Evolutionary conservation across 139 green algal species (phyloP).

Genomic region (Picochlorum costavermella): DNA sequence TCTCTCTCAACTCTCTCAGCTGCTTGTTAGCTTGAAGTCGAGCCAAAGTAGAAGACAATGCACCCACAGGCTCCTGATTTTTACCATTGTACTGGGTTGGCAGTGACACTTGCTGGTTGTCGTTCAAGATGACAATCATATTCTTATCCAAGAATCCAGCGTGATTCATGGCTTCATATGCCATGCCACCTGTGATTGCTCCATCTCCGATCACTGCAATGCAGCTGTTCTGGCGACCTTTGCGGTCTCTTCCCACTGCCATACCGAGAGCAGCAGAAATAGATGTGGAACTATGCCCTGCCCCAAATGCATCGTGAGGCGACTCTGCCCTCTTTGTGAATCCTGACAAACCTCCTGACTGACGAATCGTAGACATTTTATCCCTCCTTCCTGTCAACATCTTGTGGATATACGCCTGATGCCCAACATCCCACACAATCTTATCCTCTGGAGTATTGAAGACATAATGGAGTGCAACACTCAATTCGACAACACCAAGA

Average conservation of each 20-base stretch:
- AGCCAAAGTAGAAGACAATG: slow-evolving; percentile 75
- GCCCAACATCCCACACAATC: slow-evolving; percentile 94
- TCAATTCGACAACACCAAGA: slow-evolving; percentile 96
- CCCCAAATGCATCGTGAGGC: slow-evolving; percentile 95
- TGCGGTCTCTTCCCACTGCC: slow-evolving; percentile 90
- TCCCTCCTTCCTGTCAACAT: slow-evolving; percentile 88
- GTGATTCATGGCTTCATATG: slow-evolving; percentile 99
- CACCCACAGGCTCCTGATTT: slow-evolving; percentile 95
- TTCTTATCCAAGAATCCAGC: slow-evolving; percentile 98
- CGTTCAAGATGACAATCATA: slow-evolving; percentile 99
- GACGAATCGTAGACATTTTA: slow-evolving; percentile 88
- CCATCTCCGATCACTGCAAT: slow-evolving; percentile 92
- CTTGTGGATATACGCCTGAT: slow-evolving; percentile 97
- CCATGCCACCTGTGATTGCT: slow-evolving; percentile 98
- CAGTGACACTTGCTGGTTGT: slow-evolving; percentile 98
- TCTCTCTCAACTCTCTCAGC: slow-evolving; percentile 92
- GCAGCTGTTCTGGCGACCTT: slow-evolving; percentile 53
- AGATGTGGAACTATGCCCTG: slow-evolving; percentile 91
- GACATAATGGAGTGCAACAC: slow-evolving; percentile 95
- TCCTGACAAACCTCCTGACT: slow-evolving; percentile 81
- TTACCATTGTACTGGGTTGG: slow-evolving; percentile 95
- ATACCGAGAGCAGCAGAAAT: slow-evolving; percentile 95
- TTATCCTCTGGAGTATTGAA: slow-evolving; percentile 85
- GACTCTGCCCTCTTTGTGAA: slow-evolving; percentile 95
- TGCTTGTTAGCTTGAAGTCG: slow-evolving; percentile 82